Base-by-base conservation (phyloP, 1,284 basidiomycete genomes). In the Cronartium ribicola region DNA sequence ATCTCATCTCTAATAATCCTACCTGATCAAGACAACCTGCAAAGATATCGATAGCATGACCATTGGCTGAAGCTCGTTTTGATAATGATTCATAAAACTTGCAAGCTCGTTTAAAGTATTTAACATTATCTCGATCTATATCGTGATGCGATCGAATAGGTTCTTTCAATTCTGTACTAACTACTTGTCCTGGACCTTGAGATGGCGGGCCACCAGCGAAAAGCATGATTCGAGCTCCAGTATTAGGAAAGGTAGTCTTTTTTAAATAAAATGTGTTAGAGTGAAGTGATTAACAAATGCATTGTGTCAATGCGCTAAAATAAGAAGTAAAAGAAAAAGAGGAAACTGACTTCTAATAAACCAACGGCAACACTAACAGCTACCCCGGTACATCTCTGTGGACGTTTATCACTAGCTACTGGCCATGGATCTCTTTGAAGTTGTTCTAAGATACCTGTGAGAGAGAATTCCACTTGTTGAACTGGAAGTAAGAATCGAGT, bases 101-200 rank as follows among this genome's bases (percentile, higher is more conserved):
- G 79, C 88, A 88, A 29, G 96, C 94, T 67, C 94, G 90, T 85
- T 98, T 98, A 84, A 90, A 98, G 82, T 98, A 94, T 83, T 96
- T 98, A 66, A 91, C 94, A 79, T 89, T 91, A 83, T 99, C 96
- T 66, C 94, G 87, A 81, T 99, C 96, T 80, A 98, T 98, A 81
- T 99, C 95, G 84, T 98, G 95, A 83, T 99, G 96, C 2, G 94
- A 98, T 75, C 96, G 90, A 78, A 99, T 98, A 2, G 95, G 93
- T 82, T 99, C 95, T 82, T 93, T 91, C 64, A 98, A 85, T 83
- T 98, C 95, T 79, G 93, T 92, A 81, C 87, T 90, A 75, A 98
- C 96, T 51, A 98, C 95, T 87, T 95, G 89, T 43, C 96, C 96
- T 0, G 95, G 95, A 3, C 95, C 95, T 81, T 98, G 94, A 3